A percentile compares a stretch with the other conserved stretches of the same genome.
Evolutionary conservation across 2,329 filamentous ascomycete species (phyloP).

Genomic region (Venturia oleaginea): DNA sequence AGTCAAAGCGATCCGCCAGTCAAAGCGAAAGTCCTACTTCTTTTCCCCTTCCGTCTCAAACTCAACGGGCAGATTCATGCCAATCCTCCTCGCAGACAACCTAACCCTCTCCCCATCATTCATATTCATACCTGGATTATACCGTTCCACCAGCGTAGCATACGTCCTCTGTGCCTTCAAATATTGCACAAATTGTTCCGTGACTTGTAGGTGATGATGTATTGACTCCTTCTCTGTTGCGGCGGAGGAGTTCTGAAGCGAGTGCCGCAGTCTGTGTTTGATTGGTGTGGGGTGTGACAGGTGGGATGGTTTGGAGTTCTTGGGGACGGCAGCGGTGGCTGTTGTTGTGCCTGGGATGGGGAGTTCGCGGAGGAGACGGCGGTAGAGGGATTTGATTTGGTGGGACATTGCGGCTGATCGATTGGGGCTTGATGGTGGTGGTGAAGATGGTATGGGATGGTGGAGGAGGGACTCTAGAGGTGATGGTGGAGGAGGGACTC

Average conservation of each 20-base stretch:
- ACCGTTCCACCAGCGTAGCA: conserved; percentile 71
- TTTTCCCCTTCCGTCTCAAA: conserved; percentile 21
- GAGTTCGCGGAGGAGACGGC: conserved; percentile 79
- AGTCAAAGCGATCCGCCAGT: neutral
- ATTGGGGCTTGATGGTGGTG: neutral
- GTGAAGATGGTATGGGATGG: conserved; percentile 27
- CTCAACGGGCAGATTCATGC: conserved; percentile 76
- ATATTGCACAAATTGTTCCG: conserved; percentile 74
- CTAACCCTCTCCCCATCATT: conserved; percentile 74
- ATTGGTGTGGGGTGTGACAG: conserved; percentile 54
- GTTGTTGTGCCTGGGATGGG: conserved; percentile 48
- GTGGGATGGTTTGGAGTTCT: conserved; percentile 25
- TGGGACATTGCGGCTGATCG: neutral
- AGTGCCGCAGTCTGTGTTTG: conserved; percentile 58
- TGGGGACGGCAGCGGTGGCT: conserved; percentile 41
- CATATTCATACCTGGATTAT: conserved; percentile 89
- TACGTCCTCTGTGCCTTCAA: conserved; percentile 80
- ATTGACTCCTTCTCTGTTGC: conserved; percentile 9
- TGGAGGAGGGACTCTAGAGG: conserved; percentile 23
- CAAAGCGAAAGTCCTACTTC: neutral
- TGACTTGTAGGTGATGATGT: conserved; percentile 35
- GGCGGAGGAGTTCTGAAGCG: conserved; percentile 38
- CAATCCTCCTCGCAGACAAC: conserved; percentile 76
- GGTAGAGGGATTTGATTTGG: conserved; percentile 68
- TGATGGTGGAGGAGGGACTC: conserved; percentile 13